Conservation (phyloP, 2,329 filamentous ascomycete species). For the Hymenoscyphus repandus region DNA sequence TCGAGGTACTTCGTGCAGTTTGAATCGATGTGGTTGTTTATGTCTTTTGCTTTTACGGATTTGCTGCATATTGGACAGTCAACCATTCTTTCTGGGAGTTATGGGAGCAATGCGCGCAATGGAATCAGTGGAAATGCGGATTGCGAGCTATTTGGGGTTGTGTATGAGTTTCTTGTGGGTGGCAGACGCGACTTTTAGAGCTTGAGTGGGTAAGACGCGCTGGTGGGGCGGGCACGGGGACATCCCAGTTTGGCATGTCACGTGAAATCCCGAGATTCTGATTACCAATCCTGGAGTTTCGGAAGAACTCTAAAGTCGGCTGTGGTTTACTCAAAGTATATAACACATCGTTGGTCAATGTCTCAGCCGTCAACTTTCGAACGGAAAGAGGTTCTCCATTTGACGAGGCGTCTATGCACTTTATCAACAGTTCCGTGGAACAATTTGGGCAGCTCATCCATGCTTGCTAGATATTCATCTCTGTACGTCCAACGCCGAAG, state of each 20-base stretch:
- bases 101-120: no score
- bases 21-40: slow-evolving; percentile 90
- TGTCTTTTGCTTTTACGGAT: slow-evolving; percentile 64
- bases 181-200: neutral
- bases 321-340: no score
- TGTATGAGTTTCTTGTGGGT: no score
- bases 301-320: no score
- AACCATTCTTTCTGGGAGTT: slow-evolving; percentile 39
- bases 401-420: neutral
- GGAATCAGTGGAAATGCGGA: no score
- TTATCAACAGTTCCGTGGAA: neutral
- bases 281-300: no score
- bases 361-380: neutral
- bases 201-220: neutral
- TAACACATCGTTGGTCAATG: neutral
- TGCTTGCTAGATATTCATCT: neutral
- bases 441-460: neutral
- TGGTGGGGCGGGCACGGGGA: neutral
- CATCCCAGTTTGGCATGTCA: neutral
- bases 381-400: neutral
- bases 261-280: no score
- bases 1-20: slow-evolving; percentile 65
- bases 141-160: no score
- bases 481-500: neutral
- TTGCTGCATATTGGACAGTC: slow-evolving; percentile 79